Base-by-base conservation (phyloP, 371 early-diverging fungal genomes). In the Rhizopus microsporus region DNA sequence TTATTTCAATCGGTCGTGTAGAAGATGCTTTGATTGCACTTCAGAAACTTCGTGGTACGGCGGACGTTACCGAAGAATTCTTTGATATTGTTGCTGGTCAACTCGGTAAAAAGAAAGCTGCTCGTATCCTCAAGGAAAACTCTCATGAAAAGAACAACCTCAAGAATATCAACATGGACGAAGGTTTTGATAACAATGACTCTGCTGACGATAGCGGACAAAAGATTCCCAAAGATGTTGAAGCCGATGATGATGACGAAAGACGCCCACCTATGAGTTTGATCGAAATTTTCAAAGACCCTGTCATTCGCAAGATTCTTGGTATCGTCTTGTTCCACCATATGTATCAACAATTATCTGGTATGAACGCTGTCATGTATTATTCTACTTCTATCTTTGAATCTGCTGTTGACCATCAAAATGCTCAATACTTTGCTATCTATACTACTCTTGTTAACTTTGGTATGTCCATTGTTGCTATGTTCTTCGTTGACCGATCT, bases 281-380 rank as follows among this genome's bases (percentile, higher is more conserved):
- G 15, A 16, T 60, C 10, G 60, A 77, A 32, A 62, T 84, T 12
- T 77, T 84, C 56, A 67, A 50, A 23, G 75, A 81, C 37, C 74
- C 65, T 17, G 53, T 56, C 30, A 75, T 80, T 42, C 67, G 76
- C 3, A 88, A 87, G 56, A 70, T 93, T 39, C 80, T 87, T 29
- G 9, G 72, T 3, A 74, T 75, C 32, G 77, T 77, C 17, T 29
- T 83, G 12, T 37, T 68, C 33, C 60, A 82, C 29, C 81, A 84
- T 48, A 67, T 67, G 4, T 61, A 73, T 30, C 97, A 95, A 67
- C 95, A 94, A 72, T 71, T 91, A 6, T 82, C 86, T 13, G 95
- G 94, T 35, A 93, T 97, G 77, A 94, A 94, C 61, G 92, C 88
- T 50, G 82, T 91, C 52, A 76, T 88, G 63, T 84, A 88, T 59